phyloP scores from a whole-genome alignment of 1,284 basidiomycete genomes.

The Irpex sp. region DNA sequence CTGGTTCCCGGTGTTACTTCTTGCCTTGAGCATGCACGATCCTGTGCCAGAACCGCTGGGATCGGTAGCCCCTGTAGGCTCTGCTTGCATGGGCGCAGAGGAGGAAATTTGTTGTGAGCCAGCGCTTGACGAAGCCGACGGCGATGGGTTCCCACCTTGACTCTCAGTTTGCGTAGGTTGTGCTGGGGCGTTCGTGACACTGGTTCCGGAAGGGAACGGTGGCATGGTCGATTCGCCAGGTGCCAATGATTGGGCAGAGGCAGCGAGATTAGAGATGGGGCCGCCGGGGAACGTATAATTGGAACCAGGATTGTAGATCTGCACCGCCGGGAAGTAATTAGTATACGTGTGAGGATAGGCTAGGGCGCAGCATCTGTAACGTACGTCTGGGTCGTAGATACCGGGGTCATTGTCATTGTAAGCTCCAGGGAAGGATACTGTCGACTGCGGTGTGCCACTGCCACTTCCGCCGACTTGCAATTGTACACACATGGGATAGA shows the following conservation, averaged over 20 bases:
- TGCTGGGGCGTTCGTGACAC: conserved; percentile 2
- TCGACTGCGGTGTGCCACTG: conserved; percentile 43
- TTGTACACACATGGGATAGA: conserved; percentile 66
- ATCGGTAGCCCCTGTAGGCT: conserved; percentile 6
- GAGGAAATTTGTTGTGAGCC: not conserved
- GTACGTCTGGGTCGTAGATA: conserved; percentile 46
- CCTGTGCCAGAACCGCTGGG: conserved; percentile 6
- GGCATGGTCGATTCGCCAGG: conserved; percentile 5
- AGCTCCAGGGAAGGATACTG: conserved; percentile 60
- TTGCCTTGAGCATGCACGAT: conserved; percentile 10
- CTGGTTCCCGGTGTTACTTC: conserved; percentile 6
- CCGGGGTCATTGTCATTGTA: conserved; percentile 64
- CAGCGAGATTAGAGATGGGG: conserved; percentile 24
- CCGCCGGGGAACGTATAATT: conserved; percentile 38
- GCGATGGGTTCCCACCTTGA: not conserved
- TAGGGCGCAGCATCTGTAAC: conserved; percentile 12
- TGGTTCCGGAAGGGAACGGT: conserved; percentile 12
- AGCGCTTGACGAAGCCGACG: conserved; percentile 6
- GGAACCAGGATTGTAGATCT: conserved; percentile 32
- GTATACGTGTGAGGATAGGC: not conserved
- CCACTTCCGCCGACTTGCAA: conserved; percentile 50
- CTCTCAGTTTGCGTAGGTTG: not conserved
- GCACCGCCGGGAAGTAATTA: not conserved
- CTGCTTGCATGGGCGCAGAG: not conserved
- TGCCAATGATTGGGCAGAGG: conserved; percentile 11